These are phyloP conservation scores for Chimonanthus salicifolius DNA, from an alignment of 164 flowering plant genomes.

Conservation along the genomic window DNA sequence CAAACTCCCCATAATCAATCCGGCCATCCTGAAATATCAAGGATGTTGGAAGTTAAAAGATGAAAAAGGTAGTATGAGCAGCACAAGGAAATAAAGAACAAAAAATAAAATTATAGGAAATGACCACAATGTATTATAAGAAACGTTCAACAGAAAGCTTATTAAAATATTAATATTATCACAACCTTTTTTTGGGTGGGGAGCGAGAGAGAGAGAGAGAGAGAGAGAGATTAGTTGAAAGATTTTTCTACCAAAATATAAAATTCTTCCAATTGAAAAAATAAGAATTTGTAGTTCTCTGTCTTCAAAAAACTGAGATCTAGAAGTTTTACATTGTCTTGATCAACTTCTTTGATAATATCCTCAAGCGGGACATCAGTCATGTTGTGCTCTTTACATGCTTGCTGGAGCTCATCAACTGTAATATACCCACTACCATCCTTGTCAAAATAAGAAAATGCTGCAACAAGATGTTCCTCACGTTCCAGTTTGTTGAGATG, in stretches of 20 bases:
- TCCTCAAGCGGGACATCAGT: constrained; percentile 81
- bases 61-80: not conserved
- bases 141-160: no score
- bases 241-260: no score
- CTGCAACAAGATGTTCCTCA: constrained; percentile 93
- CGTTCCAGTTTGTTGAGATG: constrained; percentile 95
- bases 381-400: constrained; percentile 88
- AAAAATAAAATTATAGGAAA: not conserved
- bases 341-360: constrained; percentile 90
- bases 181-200: no score
- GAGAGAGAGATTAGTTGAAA: no score
- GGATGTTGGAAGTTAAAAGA: not conserved
- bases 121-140: no score
- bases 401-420: constrained; percentile 94
- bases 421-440: constrained; percentile 97
- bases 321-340: constrained; percentile 72
- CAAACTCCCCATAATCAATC: constrained; percentile 94
- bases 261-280: no score
- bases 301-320: not conserved
- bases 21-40: constrained; percentile 67
- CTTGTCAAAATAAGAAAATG: constrained; percentile 91
- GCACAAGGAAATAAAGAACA: not conserved
- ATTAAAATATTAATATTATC: no score
- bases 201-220: no score
- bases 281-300: no score